Evolutionary conservation across 768 basidiomycete species (phyloP).

Genomic region (Rhodotorula kratochvilovae): DNA sequence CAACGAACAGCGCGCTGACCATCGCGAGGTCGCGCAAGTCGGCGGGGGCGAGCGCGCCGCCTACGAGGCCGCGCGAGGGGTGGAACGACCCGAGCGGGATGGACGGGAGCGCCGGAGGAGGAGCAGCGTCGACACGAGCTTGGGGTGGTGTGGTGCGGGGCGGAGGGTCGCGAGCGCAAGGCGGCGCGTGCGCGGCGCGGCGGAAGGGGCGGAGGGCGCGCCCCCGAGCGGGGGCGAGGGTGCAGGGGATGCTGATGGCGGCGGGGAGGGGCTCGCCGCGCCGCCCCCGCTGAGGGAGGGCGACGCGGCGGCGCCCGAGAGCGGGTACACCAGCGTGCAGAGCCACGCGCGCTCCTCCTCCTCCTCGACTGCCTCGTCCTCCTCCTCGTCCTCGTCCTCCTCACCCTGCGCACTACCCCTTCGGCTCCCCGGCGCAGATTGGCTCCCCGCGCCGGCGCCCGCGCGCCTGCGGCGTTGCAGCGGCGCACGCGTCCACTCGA

Average conservation of each 20-base stretch:
- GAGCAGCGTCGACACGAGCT: slow-evolving; percentile 84
- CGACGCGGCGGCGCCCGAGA: slow-evolving; percentile 4
- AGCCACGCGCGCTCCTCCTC: slow-evolving; percentile 96
- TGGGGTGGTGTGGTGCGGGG: slow-evolving; percentile 92
- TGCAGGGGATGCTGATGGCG: neutral
- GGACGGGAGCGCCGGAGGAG: slow-evolving; percentile 79
- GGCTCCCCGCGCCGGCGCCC: neutral
- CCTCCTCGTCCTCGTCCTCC: neutral
- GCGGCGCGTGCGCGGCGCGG: neutral
- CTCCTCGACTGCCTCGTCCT: slow-evolving; percentile 58
- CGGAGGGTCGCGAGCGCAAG: slow-evolving; percentile 77
- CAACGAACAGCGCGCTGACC: slow-evolving; percentile 81
- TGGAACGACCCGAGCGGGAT: slow-evolving; percentile 56
- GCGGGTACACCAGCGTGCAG: slow-evolving; percentile 68
- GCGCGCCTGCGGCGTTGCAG: neutral
- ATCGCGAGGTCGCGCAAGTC: slow-evolving; percentile 90
- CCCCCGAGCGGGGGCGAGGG: neutral
- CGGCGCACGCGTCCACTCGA: slow-evolving; percentile 20
- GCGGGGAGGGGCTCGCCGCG: neutral
- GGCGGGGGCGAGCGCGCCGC: slow-evolving; percentile 63
- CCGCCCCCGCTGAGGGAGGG: neutral
- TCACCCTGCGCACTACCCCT: neutral
- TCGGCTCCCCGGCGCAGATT: neutral
- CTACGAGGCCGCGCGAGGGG: slow-evolving; percentile 16
- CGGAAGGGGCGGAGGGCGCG: neutral